These are phyloP conservation scores for Raddia distichophylla DNA, from an alignment of 176 grass and related monocot genomes.

Conservation along the genomic window DNA sequence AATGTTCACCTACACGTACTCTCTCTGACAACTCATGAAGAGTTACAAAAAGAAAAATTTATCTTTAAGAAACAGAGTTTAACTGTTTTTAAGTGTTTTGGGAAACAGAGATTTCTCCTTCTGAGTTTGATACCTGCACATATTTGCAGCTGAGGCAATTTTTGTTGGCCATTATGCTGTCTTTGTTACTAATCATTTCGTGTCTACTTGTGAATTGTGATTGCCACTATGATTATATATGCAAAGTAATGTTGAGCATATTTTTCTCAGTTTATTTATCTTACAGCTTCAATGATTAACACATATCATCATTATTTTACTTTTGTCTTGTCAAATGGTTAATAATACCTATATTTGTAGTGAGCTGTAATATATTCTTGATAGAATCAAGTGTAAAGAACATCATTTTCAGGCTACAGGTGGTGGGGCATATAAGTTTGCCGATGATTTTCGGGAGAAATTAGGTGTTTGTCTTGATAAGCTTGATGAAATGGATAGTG, in stretches of 20 bases:
- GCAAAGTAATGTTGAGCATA: conserved; percentile 8
- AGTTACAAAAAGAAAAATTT: conserved; percentile 21
- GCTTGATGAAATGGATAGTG: conserved; percentile 95
- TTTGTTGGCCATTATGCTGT: not conserved
- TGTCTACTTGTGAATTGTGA: conserved; percentile 11
- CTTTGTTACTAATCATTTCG: conserved; percentile 1
- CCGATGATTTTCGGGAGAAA: conserved; percentile 70
- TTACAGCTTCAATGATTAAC: conserved; percentile 20
- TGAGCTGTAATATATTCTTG: conserved; percentile 10
- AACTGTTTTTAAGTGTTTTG: not conserved
- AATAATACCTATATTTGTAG: not conserved
- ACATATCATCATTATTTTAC: not conserved
- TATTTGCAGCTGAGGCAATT: conserved; percentile 22
- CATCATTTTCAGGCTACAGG: conserved; percentile 76
- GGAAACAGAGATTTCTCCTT: not conserved
- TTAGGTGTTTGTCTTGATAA: conserved; percentile 91
- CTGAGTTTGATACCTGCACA: not conserved
- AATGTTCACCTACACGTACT: not conserved
- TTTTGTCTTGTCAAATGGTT: not conserved
- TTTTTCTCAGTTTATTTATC: not conserved
- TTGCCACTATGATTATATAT: conserved; percentile 1
- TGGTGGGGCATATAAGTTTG: conserved; percentile 90
- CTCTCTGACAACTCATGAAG: not conserved
- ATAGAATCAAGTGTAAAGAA: conserved; percentile 34
- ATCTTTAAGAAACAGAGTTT: not conserved